A percentile compares a stretch with the other conserved stretches of the same genome.
Evolutionary conservation across 192 early-diverging fungal species (phyloP).

Genomic region (Backusella australiensis): DNA sequence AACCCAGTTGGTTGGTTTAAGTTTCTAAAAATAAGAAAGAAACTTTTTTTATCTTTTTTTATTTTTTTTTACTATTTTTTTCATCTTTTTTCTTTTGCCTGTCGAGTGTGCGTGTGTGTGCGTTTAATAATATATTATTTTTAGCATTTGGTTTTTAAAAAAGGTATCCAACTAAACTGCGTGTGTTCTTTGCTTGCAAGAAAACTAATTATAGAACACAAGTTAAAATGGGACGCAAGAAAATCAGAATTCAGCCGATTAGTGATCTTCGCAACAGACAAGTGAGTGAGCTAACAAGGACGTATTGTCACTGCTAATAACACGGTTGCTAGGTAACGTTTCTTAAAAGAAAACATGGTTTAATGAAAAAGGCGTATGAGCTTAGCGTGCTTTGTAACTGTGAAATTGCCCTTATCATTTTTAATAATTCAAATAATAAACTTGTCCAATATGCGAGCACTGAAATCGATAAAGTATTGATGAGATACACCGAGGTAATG

Average conservation of each 20-base stretch:
- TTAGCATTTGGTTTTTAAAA: background rate
- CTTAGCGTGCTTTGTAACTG: conserved; percentile 91
- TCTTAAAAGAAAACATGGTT: conserved; percentile 87
- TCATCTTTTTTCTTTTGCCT: background rate
- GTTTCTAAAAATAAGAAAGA: conserved; percentile 17
- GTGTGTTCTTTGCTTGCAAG: background rate
- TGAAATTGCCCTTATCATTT: conserved; percentile 92
- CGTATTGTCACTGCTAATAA: background rate
- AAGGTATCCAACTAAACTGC: background rate
- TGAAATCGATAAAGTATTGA: conserved; percentile 90
- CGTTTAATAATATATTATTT: background rate
- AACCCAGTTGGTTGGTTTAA: background rate
- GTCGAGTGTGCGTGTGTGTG: background rate
- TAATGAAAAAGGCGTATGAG: conserved; percentile 97
- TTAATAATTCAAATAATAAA: conserved; percentile 85
- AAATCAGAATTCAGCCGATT: conserved; percentile 92
- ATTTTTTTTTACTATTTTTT: conserved; percentile 9
- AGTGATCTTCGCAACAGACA: conserved; percentile 89
- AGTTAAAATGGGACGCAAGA: conserved; percentile 80
- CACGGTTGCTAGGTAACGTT: conserved; percentile 73
- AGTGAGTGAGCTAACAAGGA: conserved; percentile 43
- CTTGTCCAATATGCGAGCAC: conserved; percentile 87
- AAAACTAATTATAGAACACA: background rate
- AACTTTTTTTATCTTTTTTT: background rate
- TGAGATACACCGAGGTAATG: conserved; percentile 78